These are phyloP conservation scores for Metschnikowia bowlesiae DNA, from an alignment of 805 yeast species.

Conservation along the genomic window DNA sequence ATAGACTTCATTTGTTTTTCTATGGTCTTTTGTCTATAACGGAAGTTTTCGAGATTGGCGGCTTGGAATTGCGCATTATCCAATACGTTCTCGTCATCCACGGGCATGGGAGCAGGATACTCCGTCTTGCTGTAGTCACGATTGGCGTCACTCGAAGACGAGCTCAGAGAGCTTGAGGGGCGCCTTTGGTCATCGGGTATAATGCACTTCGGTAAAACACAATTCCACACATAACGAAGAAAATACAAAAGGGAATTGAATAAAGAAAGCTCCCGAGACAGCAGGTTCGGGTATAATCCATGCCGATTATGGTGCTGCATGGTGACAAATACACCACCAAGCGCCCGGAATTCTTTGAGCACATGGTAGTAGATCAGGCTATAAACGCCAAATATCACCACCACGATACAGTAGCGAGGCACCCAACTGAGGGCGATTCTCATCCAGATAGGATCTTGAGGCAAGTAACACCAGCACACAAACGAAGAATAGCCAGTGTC, in stretches of 20 bases:
- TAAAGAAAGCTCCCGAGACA: slow-evolving; percentile 27
- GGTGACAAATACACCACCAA: slow-evolving; percentile 45
- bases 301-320: slow-evolving; percentile 20
- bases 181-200: slow-evolving; percentile 22
- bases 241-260: slow-evolving; percentile 31
- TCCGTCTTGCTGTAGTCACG: slow-evolving; percentile 1
- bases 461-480: slow-evolving; percentile 76
- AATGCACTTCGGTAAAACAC: slow-evolving; percentile 24
- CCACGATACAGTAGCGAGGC: slow-evolving; percentile 65
- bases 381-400: slow-evolving; percentile 61
- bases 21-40: slow-evolving; percentile 59
- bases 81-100: slow-evolving; percentile 19
- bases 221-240: slow-evolving; percentile 19
- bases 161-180: background rate
- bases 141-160: slow-evolving; percentile 5
- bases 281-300: slow-evolving; percentile 8
- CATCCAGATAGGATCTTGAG: slow-evolving; percentile 69
- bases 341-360: slow-evolving; percentile 51
- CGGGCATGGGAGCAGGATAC: slow-evolving; percentile 5
- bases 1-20: slow-evolving; percentile 75
- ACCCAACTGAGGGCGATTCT: slow-evolving; percentile 74
- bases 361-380: slow-evolving; percentile 70
- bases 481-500: slow-evolving; percentile 54
- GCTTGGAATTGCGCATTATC: slow-evolving; percentile 46
- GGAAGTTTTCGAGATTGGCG: slow-evolving; percentile 58